A percentile compares a stretch with the other conserved stretches of the same genome.
These are phyloP conservation scores for Zygotorulaspora chibaensis DNA, from an alignment of 805 yeast genomes.

Conservation along the genomic window DNA sequence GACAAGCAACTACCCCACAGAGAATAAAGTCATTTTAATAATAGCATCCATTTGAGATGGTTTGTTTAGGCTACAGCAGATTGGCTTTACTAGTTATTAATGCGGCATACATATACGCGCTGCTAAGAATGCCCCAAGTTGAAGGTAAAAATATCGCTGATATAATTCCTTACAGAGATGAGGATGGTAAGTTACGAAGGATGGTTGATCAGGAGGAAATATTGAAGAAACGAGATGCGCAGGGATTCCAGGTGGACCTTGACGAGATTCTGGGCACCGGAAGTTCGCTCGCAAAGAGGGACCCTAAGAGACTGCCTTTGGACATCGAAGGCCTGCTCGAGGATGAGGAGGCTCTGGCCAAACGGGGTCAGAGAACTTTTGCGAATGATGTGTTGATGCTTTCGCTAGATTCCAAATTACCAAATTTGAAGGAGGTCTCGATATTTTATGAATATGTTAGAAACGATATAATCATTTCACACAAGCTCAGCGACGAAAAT, in stretches of 20 bases:
- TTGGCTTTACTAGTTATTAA: not conserved
- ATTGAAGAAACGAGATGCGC: slow-evolving; percentile 4
- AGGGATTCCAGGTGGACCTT: slow-evolving; percentile 3
- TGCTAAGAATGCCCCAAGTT: not conserved
- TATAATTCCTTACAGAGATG: slow-evolving; percentile 9
- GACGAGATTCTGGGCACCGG: slow-evolving; percentile 3
- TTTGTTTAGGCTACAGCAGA: not conserved
- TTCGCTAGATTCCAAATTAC: slow-evolving; percentile 29
- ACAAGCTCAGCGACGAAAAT: slow-evolving; percentile 44
- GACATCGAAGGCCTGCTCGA: slow-evolving; percentile 11
- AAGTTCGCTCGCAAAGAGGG: slow-evolving; percentile 6
- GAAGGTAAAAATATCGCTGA: slow-evolving; percentile 13
- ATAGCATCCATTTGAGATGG: not conserved
- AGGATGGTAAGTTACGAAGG: slow-evolving; percentile 9
- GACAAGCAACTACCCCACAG: too few relatives aligned
- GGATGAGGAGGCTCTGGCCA: not conserved
- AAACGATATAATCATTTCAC: slow-evolving; percentile 49
- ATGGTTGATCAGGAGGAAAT: not conserved
- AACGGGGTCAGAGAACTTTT: slow-evolving; percentile 6
- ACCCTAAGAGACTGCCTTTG: slow-evolving; percentile 13
- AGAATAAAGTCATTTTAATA: too few relatives aligned
- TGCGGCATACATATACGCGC: not conserved
- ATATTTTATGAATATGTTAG: slow-evolving; percentile 70
- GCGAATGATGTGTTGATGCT: slow-evolving; percentile 5
- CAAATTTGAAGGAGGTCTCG: slow-evolving; percentile 42